Evolutionary conservation across 1,284 basidiomycete species (phyloP).

Genomic region (Phellopilus nigrolimitatus): DNA sequence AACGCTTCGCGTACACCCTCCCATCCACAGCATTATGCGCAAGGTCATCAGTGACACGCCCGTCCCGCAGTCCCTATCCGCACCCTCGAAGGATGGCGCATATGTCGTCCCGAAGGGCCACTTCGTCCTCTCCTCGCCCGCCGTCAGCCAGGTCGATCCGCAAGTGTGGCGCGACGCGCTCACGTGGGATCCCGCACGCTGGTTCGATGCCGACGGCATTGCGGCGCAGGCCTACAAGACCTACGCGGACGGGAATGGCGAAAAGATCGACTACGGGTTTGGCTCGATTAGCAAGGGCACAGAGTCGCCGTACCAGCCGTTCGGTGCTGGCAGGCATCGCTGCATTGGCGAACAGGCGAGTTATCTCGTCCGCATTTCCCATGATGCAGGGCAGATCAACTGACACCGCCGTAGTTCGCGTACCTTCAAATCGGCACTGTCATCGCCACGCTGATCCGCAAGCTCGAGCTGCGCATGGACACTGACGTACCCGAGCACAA

Average conservation of each 20-base stretch:
- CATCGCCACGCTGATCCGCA: constrained; percentile 73
- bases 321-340: constrained; percentile 91
- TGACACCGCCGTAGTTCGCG: constrained; percentile 84
- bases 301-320: constrained; percentile 89
- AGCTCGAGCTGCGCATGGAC: constrained; percentile 70
- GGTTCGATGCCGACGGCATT: constrained; percentile 76
- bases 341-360: constrained; percentile 90
- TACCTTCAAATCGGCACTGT: constrained; percentile 91
- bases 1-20: constrained; percentile 88
- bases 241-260: constrained; percentile 68
- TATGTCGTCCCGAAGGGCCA: constrained; percentile 92
- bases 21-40: constrained; percentile 90
- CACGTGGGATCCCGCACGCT: constrained; percentile 79
- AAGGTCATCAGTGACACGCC: constrained; percentile 82
- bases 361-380: too few relatives aligned
- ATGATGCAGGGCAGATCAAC: constrained; percentile 19
- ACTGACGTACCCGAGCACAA: constrained; percentile 77
- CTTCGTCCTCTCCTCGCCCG: constrained; percentile 87
- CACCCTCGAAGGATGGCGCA: too few relatives aligned
- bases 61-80: constrained; percentile 76
- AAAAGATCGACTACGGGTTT: constrained; percentile 95
- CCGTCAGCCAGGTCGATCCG: constrained; percentile 86
- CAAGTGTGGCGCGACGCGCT: constrained; percentile 71
- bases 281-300: constrained; percentile 91
- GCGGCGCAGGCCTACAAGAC: too few relatives aligned